Percentiles rank a stretch among this genome's conserved stretches.
These are phyloP conservation scores for Plasmodium coatneyi DNA, from an alignment of 169 alveolate genomes.

Conservation along the genomic window DNA sequence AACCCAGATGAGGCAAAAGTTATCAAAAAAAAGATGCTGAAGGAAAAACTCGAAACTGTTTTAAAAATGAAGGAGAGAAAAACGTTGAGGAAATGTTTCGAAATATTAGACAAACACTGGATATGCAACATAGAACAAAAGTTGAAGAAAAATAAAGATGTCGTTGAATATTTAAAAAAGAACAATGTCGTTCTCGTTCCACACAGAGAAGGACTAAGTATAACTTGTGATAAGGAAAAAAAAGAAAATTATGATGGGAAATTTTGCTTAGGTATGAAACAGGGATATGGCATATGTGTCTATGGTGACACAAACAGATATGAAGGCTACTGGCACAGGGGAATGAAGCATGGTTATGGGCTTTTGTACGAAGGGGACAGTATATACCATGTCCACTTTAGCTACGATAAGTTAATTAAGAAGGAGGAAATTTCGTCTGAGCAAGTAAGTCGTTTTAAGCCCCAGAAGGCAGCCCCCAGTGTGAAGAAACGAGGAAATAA, in stretches of 20 bases:
- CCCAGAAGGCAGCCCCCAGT: slow-evolving; percentile 16
- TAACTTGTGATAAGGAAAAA: slow-evolving; percentile 28
- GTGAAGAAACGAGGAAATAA: neutral
- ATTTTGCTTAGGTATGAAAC: slow-evolving; percentile 69
- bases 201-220: slow-evolving; percentile 71
- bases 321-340: slow-evolving; percentile 71
- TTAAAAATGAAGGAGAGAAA: slow-evolving; percentile 30
- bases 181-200: slow-evolving; percentile 42
- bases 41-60: slow-evolving; percentile 30
- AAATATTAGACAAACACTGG: slow-evolving; percentile 49
- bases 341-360: slow-evolving; percentile 75
- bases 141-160: slow-evolving; percentile 30
- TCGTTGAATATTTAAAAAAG: slow-evolving; percentile 52
- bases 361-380: slow-evolving; percentile 69
- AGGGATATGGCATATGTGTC: slow-evolving; percentile 70
- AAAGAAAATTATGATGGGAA: slow-evolving; percentile 73
- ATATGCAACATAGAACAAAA: slow-evolving; percentile 43
- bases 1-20: neutral
- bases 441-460: slow-evolving; percentile 34
- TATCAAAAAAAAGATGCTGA: neutral
- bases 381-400: slow-evolving; percentile 59
- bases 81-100: slow-evolving; percentile 26
- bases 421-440: slow-evolving; percentile 47
- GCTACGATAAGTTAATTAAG: slow-evolving; percentile 61
- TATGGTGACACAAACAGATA: slow-evolving; percentile 60